Percentiles rank a stretch among this genome's conserved stretches.
phyloP scores from a whole-genome alignment of 2,329 filamentous ascomycete genomes.

The Ceratocystis colombiana region DNA sequence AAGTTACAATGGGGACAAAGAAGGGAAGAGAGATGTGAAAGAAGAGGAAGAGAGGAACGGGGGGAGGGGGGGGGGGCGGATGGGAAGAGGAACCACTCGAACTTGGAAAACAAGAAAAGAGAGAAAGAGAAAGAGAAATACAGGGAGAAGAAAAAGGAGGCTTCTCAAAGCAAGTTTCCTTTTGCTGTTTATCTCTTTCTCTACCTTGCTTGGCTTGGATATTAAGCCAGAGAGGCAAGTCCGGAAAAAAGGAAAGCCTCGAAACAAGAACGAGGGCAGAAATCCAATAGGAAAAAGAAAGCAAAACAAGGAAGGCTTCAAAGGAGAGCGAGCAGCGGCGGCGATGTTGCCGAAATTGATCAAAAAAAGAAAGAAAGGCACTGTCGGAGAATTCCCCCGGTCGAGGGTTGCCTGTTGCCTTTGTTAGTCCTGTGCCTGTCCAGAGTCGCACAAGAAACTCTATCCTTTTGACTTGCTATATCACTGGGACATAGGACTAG shows the following conservation, averaged over 20 bases:
- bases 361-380: background rate
- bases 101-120: background rate
- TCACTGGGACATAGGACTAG: too few species aligned
- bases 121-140: background rate
- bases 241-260: background rate
- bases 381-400: background rate
- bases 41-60: background rate
- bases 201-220: background rate
- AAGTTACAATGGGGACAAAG: conserved; percentile 1
- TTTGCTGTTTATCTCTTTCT: background rate
- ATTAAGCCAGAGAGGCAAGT: background rate
- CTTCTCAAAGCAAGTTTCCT: background rate
- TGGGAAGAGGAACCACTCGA: background rate
- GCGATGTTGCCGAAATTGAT: conserved; percentile 6
- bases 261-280: background rate
- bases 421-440: background rate
- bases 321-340: too few species aligned
- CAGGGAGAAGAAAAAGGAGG: background rate
- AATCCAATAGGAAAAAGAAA: background rate
- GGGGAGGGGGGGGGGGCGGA: background rate
- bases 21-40: background rate
- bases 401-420: background rate
- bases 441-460: conserved; percentile 13
- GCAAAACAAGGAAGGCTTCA: too few species aligned
- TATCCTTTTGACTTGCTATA: background rate